Base-by-base conservation (phyloP, 768 basidiomycete species). In the Jaapia argillacea region DNA sequence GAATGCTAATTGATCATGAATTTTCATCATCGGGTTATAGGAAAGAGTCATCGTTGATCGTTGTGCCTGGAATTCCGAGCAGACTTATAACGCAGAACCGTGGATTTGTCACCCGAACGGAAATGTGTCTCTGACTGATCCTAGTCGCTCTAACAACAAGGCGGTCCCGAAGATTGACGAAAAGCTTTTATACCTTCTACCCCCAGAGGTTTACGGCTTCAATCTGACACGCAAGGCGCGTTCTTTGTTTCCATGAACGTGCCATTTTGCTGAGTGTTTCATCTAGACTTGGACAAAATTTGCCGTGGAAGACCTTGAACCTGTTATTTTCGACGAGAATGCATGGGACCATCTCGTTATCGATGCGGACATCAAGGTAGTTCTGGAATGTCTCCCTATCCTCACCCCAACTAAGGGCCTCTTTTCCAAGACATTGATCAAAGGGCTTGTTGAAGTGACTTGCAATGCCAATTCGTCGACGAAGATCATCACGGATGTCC, bases 391-490 rank as follows among this genome's bases (percentile, higher is more conserved):
- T 31, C 36, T 24, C 28, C 28, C 37, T 22, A 38, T 7, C 20
- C 20, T 6, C 37, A 38, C 20, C 7, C 28, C 10, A 10, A 13
- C 37, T 33, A 16, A 33, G 10, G 16, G 12, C 36, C 10, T 14
- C 14, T 28, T 2, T n/a, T 25, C 26, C 5, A 13, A 55, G 56
- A 41, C 41, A 24, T 47, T 58, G 35, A 51, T 57, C 42, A 57
- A 54, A 46, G 56, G 52, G 1, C 47, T 58, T 5, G 57, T 57
- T 25, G 44, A 52, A 39, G 56, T 57, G 5, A 58, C 57, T 2
- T 51, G 37, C 36, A 54, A 50, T 38, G 48, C 51, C 6, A 55
- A 51, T 24, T 45, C 43, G 21, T 28, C 51, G 14, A 36, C 42
- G 4, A 48, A 51, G n/a, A 49, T 55, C 2, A 52, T 58, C 28